Evolutionary conservation across 305 asterid species (phyloP), one percentile per base, ranked within the genome.

Genomic region (Fraxinus floribunda): DNA sequence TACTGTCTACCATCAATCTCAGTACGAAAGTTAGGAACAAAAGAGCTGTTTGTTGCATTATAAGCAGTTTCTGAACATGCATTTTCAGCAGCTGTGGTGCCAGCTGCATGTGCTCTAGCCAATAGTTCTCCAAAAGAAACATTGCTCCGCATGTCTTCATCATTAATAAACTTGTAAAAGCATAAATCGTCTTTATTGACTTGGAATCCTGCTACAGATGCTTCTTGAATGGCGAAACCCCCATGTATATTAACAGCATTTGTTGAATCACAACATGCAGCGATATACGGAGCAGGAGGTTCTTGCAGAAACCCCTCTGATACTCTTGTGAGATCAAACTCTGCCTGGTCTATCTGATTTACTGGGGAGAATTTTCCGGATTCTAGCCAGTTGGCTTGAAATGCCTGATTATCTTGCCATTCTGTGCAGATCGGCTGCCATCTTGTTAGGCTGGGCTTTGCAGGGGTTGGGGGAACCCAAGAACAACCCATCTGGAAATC

Each of bases 381-480:
- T 15, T 75, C 84, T n/a, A 35, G 72, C 83, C 86, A 84, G 83
- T 83, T 79, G 24, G 78, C 68, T 66, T 68, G 76, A 52, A 32
- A 62, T 16, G 29, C 79, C 77, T 79, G 79, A 77, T 74, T 78
- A 60, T 81, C 81, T 73, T 86, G 88, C 86, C 78, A 75, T 60
- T 80, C 83, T 71, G 81, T 32, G 86, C 89, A 85, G 89, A 90
- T 87, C 88, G 86, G 87, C 75, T 81, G 85, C 87, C 74, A 77
- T 71, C 73, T 68, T 46, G 79, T 57, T n/a, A 87, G 79, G 78
- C 86, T 60, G 82, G 89, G 91, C 87, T 92, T 92, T 34, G 89
- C 91, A 2, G 97, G 94, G 83, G 97, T 93, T 75, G 79, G 66
- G 15, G 95, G 94, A 70, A 92, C 75, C 98, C 96, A 92, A 16